These are phyloP conservation scores for Curvularia sp. DNA, from an alignment of 2,329 filamentous ascomycete genomes.

Conservation along the genomic window DNA sequence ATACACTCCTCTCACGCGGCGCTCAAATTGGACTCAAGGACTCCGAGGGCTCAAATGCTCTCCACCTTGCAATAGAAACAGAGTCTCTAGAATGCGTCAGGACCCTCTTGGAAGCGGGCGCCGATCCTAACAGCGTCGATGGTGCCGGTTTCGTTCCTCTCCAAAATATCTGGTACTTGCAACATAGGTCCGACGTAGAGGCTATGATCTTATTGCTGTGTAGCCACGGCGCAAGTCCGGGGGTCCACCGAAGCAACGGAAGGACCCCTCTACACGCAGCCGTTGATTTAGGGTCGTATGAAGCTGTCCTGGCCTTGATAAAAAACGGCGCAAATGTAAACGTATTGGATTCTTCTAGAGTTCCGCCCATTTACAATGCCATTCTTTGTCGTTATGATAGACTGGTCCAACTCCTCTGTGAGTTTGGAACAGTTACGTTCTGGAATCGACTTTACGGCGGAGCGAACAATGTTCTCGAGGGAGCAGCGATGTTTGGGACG, in stretches of 20 bases:
- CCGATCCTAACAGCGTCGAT: neutral
- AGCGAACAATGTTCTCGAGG: neutral
- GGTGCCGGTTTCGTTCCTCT: neutral
- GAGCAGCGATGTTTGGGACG: neutral
- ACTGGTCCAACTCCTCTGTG: neutral
- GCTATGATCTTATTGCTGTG: neutral
- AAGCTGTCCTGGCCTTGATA: neutral
- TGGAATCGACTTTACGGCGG: neutral
- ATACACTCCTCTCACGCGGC: neutral
- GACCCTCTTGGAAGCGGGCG: neutral
- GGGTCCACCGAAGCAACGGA: neutral
- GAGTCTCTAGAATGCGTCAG: neutral
- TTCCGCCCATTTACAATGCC: neutral
- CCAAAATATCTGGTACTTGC: too few species aligned
- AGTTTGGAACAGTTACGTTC: neutral
- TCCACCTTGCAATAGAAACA: neutral
- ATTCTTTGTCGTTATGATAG: neutral
- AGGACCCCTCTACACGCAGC: neutral
- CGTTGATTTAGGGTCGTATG: neutral
- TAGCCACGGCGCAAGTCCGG: neutral
- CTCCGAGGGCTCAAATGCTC: neutral
- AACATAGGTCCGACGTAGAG: too few species aligned
- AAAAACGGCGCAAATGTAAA: neutral
- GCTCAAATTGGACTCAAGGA: neutral
- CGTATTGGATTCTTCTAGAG: too few species aligned